A percentile compares a stretch with the other conserved stretches of the same genome.
These are phyloP conservation scores for Spergularia marina DNA, from an alignment of 148 eudicot genomes.

Conservation along the genomic window DNA sequence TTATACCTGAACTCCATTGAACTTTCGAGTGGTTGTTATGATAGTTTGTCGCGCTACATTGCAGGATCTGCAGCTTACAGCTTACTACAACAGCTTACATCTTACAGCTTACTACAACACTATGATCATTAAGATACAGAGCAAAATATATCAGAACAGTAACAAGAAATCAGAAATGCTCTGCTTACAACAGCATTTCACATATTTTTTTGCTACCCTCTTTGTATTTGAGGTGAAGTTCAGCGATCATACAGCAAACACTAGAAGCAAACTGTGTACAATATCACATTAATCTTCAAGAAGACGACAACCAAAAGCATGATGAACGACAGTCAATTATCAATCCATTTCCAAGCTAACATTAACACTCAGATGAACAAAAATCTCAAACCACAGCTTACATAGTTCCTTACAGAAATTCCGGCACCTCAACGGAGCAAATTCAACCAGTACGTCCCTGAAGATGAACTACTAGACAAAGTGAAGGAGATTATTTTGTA, in stretches of 20 bases:
- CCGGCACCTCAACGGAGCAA: conserved; percentile 10
- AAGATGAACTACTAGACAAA: conserved; percentile 23
- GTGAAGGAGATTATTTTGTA: conserved; percentile 33
- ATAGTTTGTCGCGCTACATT: too few species aligned
- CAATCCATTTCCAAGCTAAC: not conserved
- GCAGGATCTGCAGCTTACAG: too few species aligned
- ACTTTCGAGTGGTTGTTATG: too few species aligned
- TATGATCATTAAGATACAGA: not conserved
- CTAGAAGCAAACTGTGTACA: not conserved
- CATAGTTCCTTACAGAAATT: not conserved
- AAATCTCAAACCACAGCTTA: not conserved
- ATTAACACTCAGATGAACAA: not conserved
- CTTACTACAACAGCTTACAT: too few species aligned
- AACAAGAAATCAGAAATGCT: not conserved
- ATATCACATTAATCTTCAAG: not conserved
- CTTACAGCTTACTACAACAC: too few species aligned
- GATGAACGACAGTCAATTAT: not conserved
- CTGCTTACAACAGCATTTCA: not conserved
- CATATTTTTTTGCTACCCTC: not conserved
- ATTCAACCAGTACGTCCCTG: conserved; percentile 23
- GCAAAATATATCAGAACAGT: not conserved
- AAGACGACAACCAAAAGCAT: not conserved
- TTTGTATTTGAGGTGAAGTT: not conserved
- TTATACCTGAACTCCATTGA: too few species aligned
- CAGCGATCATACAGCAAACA: not conserved